Evolutionary conservation across 2,329 filamentous ascomycete species (phyloP).

Genomic region (Beauveria medogensis): DNA sequence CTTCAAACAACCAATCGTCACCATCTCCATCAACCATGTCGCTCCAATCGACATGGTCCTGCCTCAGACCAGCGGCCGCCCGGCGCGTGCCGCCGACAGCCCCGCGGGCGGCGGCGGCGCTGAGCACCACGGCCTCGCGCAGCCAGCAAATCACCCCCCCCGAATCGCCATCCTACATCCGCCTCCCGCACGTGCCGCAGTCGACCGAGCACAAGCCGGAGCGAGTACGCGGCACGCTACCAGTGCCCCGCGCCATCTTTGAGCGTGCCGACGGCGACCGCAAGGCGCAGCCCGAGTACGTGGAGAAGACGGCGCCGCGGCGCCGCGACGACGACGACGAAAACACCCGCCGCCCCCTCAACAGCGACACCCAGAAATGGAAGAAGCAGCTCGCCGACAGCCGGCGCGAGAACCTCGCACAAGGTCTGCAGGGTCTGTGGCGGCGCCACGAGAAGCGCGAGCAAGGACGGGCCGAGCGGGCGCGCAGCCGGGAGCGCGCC

Average conservation of each 20-base stretch:
- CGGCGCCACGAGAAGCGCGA: slow-evolving; percentile 48
- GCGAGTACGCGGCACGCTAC: slow-evolving; percentile 67
- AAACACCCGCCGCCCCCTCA: slow-evolving; percentile 21
- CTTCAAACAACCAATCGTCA: background rate
- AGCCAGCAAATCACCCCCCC: slow-evolving; percentile 48
- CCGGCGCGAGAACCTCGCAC: slow-evolving; percentile 63
- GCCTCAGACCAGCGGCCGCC: slow-evolving; percentile 19
- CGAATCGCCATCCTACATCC: slow-evolving; percentile 81
- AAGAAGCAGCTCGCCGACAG: slow-evolving; percentile 64
- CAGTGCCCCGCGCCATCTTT: slow-evolving; percentile 77
- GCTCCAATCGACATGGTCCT: slow-evolving; percentile 17
- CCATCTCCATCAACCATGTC: slow-evolving; percentile 20
- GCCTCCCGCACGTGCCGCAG: slow-evolving; percentile 70
- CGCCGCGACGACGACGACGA: slow-evolving; percentile 32
- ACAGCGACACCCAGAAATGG: slow-evolving; percentile 44
- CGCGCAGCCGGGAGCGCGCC: slow-evolving; percentile 37
- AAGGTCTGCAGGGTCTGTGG: slow-evolving; percentile 64
- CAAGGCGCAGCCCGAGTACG: slow-evolving; percentile 56
- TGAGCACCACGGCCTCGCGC: slow-evolving; percentile 27
- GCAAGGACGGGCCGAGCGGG: slow-evolving; percentile 25
- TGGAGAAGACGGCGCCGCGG: slow-evolving; percentile 49
- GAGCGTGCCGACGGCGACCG: slow-evolving; percentile 43
- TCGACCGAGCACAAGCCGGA: slow-evolving; percentile 42
- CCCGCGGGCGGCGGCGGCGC: slow-evolving; percentile 22
- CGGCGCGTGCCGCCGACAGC: slow-evolving; percentile 19